Base-by-base conservation (phyloP, 345 rosid species). In the Turnera subulata region DNA sequence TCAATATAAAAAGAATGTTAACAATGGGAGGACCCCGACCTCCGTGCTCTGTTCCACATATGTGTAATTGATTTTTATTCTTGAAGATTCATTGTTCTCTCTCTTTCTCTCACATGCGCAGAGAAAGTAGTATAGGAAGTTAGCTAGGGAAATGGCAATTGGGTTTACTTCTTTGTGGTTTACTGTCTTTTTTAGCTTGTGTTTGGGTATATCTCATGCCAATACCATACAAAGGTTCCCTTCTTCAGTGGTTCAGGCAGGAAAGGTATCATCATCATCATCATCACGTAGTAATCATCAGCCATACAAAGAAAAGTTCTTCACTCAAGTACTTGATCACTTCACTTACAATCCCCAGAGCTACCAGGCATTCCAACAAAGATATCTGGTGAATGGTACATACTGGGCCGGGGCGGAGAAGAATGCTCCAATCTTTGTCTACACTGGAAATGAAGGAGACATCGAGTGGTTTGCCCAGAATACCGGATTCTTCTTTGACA, bases 401-500 rank as follows among this genome's bases (percentile, higher is more conserved):
- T 69, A 57, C 42, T 81, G 90, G 86, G 84, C 66, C n/a, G 82
- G 89, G 15, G 35, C 80, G 2, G 18, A 29, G 0, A 44, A 50
- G 46, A 79, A 77, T 40, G 43, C 86, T 46, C 82, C 90, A 6
- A 81, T 84, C 49, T 81, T 84, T 46, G 72, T 84, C 22, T 84
- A 84, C 66, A 77, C 81, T 0, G 84, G 86, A 23, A 84, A 81
- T 33, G 86, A 81, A 79, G 86, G 84, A 9, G 73, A 71, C 2
- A 79, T 84, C 35, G 86, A 84, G 40, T 81, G 86, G 86, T 81
- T 81, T 42, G 73, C 86, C 0, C 78, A 79, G 11, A 84, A 81
- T 60, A 79, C 82, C 0, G 84, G 90, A 2, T 81, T 84, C 64
- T 64, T 84, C 81, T 73, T 59, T 44, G 84, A 81, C 14, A 56